Conservation (phyloP, 2,329 filamentous ascomycete genomes). For the Cladosporium sp. region DNA sequence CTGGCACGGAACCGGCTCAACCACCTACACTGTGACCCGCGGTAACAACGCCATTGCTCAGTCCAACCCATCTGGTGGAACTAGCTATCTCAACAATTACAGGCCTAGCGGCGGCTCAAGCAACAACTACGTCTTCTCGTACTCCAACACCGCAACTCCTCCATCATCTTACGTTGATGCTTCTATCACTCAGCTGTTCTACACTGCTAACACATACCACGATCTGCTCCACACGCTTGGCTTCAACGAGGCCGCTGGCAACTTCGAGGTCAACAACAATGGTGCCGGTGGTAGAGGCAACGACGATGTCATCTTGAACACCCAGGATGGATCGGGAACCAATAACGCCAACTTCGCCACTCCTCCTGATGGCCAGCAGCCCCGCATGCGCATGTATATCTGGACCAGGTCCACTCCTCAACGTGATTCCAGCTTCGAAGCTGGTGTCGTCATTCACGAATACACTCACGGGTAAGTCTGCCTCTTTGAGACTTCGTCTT, state of each 20-base stretch:
- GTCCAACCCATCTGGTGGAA: slow-evolving; percentile 46
- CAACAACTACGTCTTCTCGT: slow-evolving; percentile 37
- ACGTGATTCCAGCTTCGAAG: slow-evolving; percentile 56
- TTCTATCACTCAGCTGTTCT: slow-evolving; percentile 58
- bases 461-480: slow-evolving; percentile 42
- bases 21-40: slow-evolving; percentile 49
- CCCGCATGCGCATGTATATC: slow-evolving; percentile 58
- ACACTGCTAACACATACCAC: slow-evolving; percentile 57
- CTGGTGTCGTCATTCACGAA: slow-evolving; percentile 58
- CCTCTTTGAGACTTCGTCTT: not conserved
- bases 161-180: slow-evolving; percentile 46
- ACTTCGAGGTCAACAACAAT: slow-evolving; percentile 58
- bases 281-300: slow-evolving; percentile 48
- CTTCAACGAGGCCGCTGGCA: slow-evolving; percentile 56
- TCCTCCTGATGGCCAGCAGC: slow-evolving; percentile 47
- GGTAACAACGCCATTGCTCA: slow-evolving; percentile 60
- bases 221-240: slow-evolving; percentile 56
- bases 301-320: slow-evolving; percentile 53
- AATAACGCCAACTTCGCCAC: slow-evolving; percentile 59
- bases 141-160: slow-evolving; percentile 2
- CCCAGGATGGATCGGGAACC: slow-evolving; percentile 52
- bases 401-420: slow-evolving; percentile 48
- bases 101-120: slow-evolving; percentile 43
- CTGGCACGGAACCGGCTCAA: slow-evolving; percentile 49
- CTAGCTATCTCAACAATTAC: slow-evolving; percentile 46